Base-by-base conservation (phyloP, 352 stramenopile species). In the Thalassiosira oceanica region DNA sequence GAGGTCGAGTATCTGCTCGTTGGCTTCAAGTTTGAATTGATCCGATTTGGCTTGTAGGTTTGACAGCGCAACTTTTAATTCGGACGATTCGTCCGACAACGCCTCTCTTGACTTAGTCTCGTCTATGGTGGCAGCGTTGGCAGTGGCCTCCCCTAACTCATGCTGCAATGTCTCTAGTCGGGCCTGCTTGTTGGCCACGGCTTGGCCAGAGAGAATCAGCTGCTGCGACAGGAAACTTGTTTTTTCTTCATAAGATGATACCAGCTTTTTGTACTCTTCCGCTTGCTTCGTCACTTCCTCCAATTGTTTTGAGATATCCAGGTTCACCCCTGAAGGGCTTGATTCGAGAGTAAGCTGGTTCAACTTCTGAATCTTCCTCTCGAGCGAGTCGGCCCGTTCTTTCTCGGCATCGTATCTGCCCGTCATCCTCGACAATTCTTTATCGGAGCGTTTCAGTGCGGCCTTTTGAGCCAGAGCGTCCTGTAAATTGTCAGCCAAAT, bases 161-260 rank as follows among this genome's bases (percentile, higher is more conserved):
- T 45, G 3, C 39, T 57, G 50, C 1, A 79, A 39, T 29, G 35
- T 18, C 16, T 21, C 26, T 21, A 79, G 49, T 51, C 73, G 53
- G 28, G 16, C 28, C 39, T 61, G 28, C 35, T 79, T 79, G 10
- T 69, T 67, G 6, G 42, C 41, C 0, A 79, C 3, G 15, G 63
- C 36, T 23, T 67, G 60, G 13, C 50, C 29, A n/a, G 68, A 69
- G 6, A 79, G 49, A 24, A 79, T 16, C 26, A 69, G 51, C 41
- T 73, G 54, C 26, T 69, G 68, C 6, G 60, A 39, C 49, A 73
- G 48, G 21, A 63, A 51, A 23, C 61, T n/a, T 3, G 57, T 33
- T 41, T 61, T 79, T 24, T 29, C 21, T 18, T 79, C 56, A 44
- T 67, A 63, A 1, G 18, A 23, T 3, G 29, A 11, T 11, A 55